These are phyloP conservation scores for Ilyonectria sp. DNA, from an alignment of 2,329 filamentous ascomycete genomes.

Conservation along the genomic window DNA sequence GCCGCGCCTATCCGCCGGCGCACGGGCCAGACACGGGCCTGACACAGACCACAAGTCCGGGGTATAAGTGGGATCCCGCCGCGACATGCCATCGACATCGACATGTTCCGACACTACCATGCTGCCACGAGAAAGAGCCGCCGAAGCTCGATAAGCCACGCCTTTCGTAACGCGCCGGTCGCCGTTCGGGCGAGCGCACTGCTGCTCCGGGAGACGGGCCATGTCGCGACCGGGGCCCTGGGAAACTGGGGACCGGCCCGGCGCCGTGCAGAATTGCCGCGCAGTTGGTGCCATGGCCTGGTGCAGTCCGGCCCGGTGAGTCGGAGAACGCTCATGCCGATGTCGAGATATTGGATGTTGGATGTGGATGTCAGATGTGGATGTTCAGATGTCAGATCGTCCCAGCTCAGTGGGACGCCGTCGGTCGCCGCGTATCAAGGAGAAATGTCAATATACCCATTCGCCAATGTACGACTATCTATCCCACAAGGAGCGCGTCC, in stretches of 20 bases:
- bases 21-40: constrained; percentile 36
- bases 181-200: constrained; percentile 34
- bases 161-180: constrained; percentile 19
- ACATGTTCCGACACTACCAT: constrained; percentile 27
- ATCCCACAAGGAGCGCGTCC: constrained; percentile 18
- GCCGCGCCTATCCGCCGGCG: constrained; percentile 32
- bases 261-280: constrained; percentile 32
- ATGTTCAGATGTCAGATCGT: constrained; percentile 29
- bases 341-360: constrained; percentile 5
- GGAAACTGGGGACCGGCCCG: constrained; percentile 41
- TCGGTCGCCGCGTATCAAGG: constrained; percentile 9
- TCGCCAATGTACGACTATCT: constrained; percentile 29
- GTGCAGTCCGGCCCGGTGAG: constrained; percentile 39
- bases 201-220: constrained; percentile 15
- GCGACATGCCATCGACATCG: constrained; percentile 26
- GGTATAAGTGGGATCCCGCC: constrained; percentile 32
- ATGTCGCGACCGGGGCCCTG: constrained; percentile 11
- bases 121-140: constrained; percentile 39
- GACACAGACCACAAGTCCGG: constrained; percentile 28
- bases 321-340: constrained; percentile 6
- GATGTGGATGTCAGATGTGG: constrained; percentile 8
- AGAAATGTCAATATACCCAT: constrained; percentile 28
- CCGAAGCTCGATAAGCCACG: constrained; percentile 35
- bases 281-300: constrained; percentile 8
- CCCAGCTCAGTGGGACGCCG: constrained; percentile 14